A percentile compares a stretch with the other conserved stretches of the same genome.
phyloP scores from a whole-genome alignment of 768 basidiomycete genomes.

The Cyathus striatus region DNA sequence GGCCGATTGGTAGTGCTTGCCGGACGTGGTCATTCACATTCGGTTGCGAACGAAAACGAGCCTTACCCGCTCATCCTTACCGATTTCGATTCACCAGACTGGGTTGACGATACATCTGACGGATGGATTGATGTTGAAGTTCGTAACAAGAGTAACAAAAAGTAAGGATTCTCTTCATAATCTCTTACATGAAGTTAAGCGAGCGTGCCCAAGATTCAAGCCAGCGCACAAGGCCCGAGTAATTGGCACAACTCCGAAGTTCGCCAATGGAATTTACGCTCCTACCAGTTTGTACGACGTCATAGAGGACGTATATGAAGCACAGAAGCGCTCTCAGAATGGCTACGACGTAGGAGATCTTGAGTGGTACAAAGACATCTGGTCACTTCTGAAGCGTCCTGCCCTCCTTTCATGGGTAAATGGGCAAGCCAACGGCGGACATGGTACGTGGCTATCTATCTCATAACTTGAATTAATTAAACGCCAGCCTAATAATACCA shows the following conservation, averaged over 20 bases:
- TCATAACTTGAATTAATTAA: neutral
- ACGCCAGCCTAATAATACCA: neutral
- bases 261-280: slow-evolving; percentile 18
- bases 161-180: no score
- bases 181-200: no score
- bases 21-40: slow-evolving; percentile 17
- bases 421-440: slow-evolving; percentile 19
- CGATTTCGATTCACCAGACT: slow-evolving; percentile 24
- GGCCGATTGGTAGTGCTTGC: slow-evolving; percentile 25
- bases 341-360: slow-evolving; percentile 9
- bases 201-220: no score
- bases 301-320: slow-evolving; percentile 21
- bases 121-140: slow-evolving; percentile 21
- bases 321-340: slow-evolving; percentile 2
- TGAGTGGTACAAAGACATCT: slow-evolving; percentile 23
- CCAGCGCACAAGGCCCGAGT: slow-evolving; percentile 13
- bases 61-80: slow-evolving; percentile 17
- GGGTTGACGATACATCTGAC: slow-evolving; percentile 28
- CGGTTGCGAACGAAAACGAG: slow-evolving; percentile 6
- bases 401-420: slow-evolving; percentile 24
- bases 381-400: slow-evolving; percentile 17
- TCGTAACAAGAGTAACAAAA: no score
- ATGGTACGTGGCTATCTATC: slow-evolving; percentile 15
- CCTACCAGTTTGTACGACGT: slow-evolving; percentile 25
- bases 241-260: slow-evolving; percentile 21